Evolutionary conservation across 2,329 filamentous ascomycete species (phyloP).

Genomic region (Biscogniauxia sp.): DNA sequence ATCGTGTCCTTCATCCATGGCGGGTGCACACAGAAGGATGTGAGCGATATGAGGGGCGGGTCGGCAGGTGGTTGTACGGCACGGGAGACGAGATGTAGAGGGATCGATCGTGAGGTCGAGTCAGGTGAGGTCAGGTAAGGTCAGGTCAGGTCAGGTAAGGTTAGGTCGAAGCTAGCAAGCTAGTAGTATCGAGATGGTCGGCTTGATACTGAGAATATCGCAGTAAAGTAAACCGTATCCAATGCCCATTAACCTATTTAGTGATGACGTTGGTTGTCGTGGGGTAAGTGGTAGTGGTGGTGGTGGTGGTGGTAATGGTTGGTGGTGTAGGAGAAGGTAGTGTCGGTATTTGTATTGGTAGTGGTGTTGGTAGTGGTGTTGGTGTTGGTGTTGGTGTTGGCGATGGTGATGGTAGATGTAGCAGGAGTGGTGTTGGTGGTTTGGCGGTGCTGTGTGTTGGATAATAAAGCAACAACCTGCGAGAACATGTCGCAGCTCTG

Average conservation of each 20-base stretch:
- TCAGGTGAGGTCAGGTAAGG: not conserved
- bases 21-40: slow-evolving; percentile 1
- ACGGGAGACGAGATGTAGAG: not conserved
- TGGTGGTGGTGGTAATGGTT: not conserved
- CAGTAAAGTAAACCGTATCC: not conserved
- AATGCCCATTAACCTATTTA: not conserved
- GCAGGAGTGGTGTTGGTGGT: too few species aligned
- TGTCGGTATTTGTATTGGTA: too few species aligned
- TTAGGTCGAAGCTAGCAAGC: not conserved
- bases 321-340: not conserved
- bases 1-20: slow-evolving; percentile 40
- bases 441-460: too few species aligned
- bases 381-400: not conserved
- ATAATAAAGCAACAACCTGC: too few species aligned
- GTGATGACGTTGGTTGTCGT: not conserved
- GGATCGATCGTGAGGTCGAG: not conserved
- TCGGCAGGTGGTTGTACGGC: slow-evolving; percentile 1
- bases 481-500: too few species aligned
- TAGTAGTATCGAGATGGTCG: too few species aligned
- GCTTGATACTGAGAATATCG: too few species aligned
- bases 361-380: too few species aligned
- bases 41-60: not conserved
- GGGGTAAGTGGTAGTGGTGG: not conserved
- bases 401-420: not conserved
- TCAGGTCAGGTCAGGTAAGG: not conserved